Percentiles rank a stretch among this genome's conserved stretches.
These are phyloP conservation scores for Gymnopus androsaceus DNA, from an alignment of 1,284 basidiomycete genomes.

Conservation along the genomic window DNA sequence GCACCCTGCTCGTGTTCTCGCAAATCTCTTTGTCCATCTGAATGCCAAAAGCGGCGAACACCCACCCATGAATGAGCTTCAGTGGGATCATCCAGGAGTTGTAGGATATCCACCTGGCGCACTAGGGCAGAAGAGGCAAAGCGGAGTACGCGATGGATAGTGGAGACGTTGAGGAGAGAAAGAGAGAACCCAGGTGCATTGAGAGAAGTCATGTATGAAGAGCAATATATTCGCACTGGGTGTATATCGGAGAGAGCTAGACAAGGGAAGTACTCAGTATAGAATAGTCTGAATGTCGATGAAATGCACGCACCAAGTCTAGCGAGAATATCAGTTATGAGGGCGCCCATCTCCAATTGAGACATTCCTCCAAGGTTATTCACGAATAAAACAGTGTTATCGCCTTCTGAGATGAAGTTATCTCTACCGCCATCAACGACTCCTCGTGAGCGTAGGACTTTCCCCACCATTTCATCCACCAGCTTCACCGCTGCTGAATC, in stretches of 20 bases:
- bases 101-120: slow-evolving; percentile 21
- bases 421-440: slow-evolving; percentile 1
- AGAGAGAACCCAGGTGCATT: slow-evolving; percentile 42
- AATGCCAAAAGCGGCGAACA: slow-evolving; percentile 25
- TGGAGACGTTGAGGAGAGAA: slow-evolving; percentile 35
- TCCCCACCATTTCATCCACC: slow-evolving; percentile 41
- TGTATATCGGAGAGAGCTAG: slow-evolving; percentile 25
- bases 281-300: background rate
- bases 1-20: background rate
- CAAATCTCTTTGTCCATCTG: background rate
- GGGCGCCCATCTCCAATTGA: slow-evolving; percentile 52
- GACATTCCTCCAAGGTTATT: slow-evolving; percentile 62
- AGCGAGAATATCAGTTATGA: slow-evolving; percentile 42
- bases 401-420: slow-evolving; percentile 17
- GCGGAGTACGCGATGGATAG: slow-evolving; percentile 19
- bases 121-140: background rate
- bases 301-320: slow-evolving; percentile 39
- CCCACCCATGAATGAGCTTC: slow-evolving; percentile 36
- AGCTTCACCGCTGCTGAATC: slow-evolving; percentile 32
- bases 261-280: background rate
- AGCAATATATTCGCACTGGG: slow-evolving; percentile 35
- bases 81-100: slow-evolving; percentile 36
- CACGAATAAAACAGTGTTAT: slow-evolving; percentile 46
- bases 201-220: slow-evolving; percentile 41
- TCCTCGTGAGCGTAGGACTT: slow-evolving; percentile 23